Base-by-base conservation (phyloP, 805 yeast species). In the Suhomyces sp. region DNA sequence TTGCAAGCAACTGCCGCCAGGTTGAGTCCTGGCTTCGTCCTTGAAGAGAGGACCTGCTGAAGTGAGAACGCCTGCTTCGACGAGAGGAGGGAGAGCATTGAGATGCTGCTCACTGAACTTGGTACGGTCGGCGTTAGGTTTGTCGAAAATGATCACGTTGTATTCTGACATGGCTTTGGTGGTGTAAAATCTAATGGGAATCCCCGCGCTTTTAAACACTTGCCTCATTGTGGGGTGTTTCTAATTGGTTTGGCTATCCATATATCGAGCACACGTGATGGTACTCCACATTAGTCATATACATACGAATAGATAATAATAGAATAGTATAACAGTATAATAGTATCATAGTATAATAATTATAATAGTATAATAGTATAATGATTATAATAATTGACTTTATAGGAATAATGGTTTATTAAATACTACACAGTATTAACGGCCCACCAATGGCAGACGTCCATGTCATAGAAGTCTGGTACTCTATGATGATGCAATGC, bases 1-100 rank as follows among this genome's bases (percentile, higher is more conserved):
- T 55, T 83, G 87, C 62, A 82, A 76, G 23, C 83, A 74, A 42
- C 90, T 84, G 5, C 96, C 96, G 5, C 86, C 88, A 66, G 87
- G 84, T 54, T 80, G 59, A 36, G 76, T 77, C 68, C 67, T 74
- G 44, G 69, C 70, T 36, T 60, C 71, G 54, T 75, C 79, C n/a
- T 68, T 64, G 58, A 60, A 75, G 53, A 77, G 61, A 8, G 79
- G 78, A 10, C 80, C 82, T 1, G 71, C 82, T 13, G 77, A 63
- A 26, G 69, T 70, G 52, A 77, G 71, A 22, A 66, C 61, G 2
- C 80, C 79, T 4, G 62, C 52, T 45, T 72, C 70, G 52, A 74
- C 71, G 4, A 62, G 54, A 1, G 67, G 69, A 6, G 83, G 81
- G 47, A 84, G 70, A 2, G 64, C 78, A 8, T 76, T 75, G 19